Base-by-base conservation (phyloP, 208 protist genomes). In the Leishmania tarentolae region DNA sequence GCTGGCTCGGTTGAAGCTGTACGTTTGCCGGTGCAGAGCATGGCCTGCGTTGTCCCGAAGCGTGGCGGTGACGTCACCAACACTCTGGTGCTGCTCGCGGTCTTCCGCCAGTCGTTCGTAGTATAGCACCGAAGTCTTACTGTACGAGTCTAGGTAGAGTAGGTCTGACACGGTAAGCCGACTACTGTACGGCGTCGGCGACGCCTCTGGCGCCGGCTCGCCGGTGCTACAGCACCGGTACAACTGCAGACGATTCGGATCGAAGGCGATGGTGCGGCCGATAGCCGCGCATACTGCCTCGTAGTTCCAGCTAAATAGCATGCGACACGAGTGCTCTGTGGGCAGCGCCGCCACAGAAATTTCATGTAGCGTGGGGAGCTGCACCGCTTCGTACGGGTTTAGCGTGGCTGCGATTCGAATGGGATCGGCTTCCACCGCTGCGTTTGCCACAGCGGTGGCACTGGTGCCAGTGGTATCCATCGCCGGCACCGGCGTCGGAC, bases 251-350 rank as follows among this genome's bases (percentile, higher is more conserved):
- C 78, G 86, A 53, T 86, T 86, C 31, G 90, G 86, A 70, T 93
- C 86, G 46, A 76, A 78, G 44, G 71, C 85, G 50, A 86, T 74
- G 13, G 42, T 31, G 57, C 79, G 80, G 13, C 83, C 86, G 72
- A 94, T 86, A 0, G 81, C 80, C 52, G 91, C 87, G 78, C 92
- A 93, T 15, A 91, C 82, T 21, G 85, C 84, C 61, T 90, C 90
- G 80, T 91, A 92, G 50, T 40, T 78, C 90, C 87, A 93, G 37
- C 72, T 76, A 8, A 75, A 82, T 35, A 87, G 70, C 81, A 92
- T 86, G n/a, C 81, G 71, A 47, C 83, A 86, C 44, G 70, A 71
- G 46, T 85, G 70, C 75, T 86, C 86, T 28, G 56, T 73, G 17
- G 81, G 76, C 28, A 81, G 80, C 72, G 65, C 61, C 70, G 79